Base-by-base conservation (phyloP, 345 rosid genomes). In the Noccaea caerulescens region DNA sequence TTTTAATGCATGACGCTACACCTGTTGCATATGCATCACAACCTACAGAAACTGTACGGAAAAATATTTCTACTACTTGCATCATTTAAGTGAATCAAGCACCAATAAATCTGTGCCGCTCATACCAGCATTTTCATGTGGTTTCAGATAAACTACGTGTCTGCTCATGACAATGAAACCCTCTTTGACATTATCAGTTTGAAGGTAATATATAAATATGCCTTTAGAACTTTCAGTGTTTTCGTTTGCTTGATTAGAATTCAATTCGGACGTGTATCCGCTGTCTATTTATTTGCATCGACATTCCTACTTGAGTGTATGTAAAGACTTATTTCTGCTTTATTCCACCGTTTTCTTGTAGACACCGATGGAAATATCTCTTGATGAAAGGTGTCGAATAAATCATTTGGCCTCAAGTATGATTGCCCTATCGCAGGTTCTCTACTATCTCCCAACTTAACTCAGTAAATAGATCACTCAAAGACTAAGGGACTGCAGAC, bases 81-180 rank as follows among this genome's bases (percentile, higher is more conserved):
- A 53, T 62, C 53, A 41, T 39, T 62, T 55, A 41, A 32, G 34
- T 42, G 49, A 74, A 44, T 52, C 55, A 52, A 52, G 16, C 42
- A 68, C 23, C 16, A 12, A 33, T 51, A 6, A 5, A 45, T 53
- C 49, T 52, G 37, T 53, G 68, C 44, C 38, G 44, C 65, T 76
- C 46, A 56, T 38, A 63, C 51, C 57, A 52, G 41, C 6, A 18
- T 32, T 65, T 13, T 45, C 42, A 20, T 77, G 51, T 63, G 41
- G 65, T 72, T 58, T 43, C 85, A 93, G 97, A 80, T 93, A 23
- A 93, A 87, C 70, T 93, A 90, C 81, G 94, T 87, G 69, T 93
- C 98, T 71, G 98, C 98, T 71, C 98, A 93, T 83, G 98, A 93
- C 85, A 93, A 93, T 70, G 98, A 93, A 83, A 93, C 97, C 73